Conservation (phyloP, 139 green algal species). For the Chlamydomonas sphaeroides region DNA sequence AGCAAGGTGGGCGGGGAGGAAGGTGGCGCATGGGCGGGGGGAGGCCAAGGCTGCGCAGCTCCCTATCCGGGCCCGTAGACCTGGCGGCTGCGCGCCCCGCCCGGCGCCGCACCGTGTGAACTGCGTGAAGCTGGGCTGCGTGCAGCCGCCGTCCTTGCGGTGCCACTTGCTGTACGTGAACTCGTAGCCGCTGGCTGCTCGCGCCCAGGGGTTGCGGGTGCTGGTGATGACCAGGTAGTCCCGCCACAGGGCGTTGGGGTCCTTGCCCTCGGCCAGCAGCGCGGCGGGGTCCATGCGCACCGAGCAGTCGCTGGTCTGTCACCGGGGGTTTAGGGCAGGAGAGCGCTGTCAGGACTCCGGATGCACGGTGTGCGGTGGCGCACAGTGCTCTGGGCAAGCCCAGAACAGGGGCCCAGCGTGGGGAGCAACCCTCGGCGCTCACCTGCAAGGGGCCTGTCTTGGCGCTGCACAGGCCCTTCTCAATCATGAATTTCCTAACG, state of each 20-base stretch:
- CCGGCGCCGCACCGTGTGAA: conserved; percentile 35
- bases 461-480: background rate
- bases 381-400: too few species aligned
- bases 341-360: too few species aligned
- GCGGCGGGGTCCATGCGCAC: conserved; percentile 5
- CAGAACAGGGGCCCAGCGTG: too few species aligned
- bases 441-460: background rate
- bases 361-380: too few species aligned
- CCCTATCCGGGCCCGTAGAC: too few species aligned
- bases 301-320: background rate
- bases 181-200: conserved; percentile 30
- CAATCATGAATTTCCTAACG: conserved; percentile 25
- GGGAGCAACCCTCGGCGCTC: too few species aligned
- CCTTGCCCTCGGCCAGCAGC: background rate
- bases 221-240: conserved; percentile 22
- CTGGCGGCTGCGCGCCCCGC: too few species aligned
- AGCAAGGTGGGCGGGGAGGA: too few species aligned
- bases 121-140: conserved; percentile 11
- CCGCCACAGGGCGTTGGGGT: conserved; percentile 18
- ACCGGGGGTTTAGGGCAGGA: too few species aligned
- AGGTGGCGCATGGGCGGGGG: too few species aligned
- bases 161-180: conserved; percentile 31
- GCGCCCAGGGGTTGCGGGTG: conserved; percentile 26
- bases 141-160: background rate
- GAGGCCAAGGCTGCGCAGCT: too few species aligned